Base-by-base conservation (phyloP, 75 land plant species). In the Pseudotsuga menziesii region DNA sequence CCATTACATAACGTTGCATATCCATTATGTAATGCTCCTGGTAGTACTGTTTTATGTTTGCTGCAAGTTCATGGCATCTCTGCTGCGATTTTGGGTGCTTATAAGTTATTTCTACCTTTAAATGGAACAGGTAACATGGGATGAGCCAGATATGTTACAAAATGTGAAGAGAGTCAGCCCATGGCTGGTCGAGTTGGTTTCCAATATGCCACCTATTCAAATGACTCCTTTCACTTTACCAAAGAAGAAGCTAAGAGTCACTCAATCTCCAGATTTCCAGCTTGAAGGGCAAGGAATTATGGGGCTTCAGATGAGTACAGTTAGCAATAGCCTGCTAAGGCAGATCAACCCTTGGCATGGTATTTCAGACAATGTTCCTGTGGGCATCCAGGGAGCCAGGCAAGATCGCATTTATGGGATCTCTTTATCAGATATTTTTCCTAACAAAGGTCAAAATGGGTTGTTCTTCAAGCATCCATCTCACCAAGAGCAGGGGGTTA, bases 351-450 rank as follows among this genome's bases (percentile, higher is more conserved):
- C 93, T 54, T 85, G 89, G 77, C 85, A 85, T 70, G 83, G 85
- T 80, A 60, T 88, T 76, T 56, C 80, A 63, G 87, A 94, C 75
- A 48, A 11, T 79, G 61, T 60, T 60, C 87, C 97, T 91, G 92
- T 90, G 83, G 92, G 98, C 92, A 96, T 96, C 94, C 99, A 96
- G 99, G 99, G 98, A 96, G 95, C 99, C 99, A 96, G 99, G 99
- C 99, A 97, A 86, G 89, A 90, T 83, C 89, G 91, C 75, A 78
- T 82, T 80, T 80, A 80, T 66, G 95, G 95, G 81, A 77, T 83
- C 56, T 78, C 85, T 74, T 75, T 86, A 79, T 77, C 87, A 78
- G 88, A 91, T 77, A 84, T 86, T 82, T 89, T 82, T 75, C 66
- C 86, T 62, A 86, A 81, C 78, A 87, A 84, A 72, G 80, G 79